These are phyloP conservation scores for Blastobotrys aristatus DNA, from an alignment of 1,139 yeast genomes.

Conservation along the genomic window DNA sequence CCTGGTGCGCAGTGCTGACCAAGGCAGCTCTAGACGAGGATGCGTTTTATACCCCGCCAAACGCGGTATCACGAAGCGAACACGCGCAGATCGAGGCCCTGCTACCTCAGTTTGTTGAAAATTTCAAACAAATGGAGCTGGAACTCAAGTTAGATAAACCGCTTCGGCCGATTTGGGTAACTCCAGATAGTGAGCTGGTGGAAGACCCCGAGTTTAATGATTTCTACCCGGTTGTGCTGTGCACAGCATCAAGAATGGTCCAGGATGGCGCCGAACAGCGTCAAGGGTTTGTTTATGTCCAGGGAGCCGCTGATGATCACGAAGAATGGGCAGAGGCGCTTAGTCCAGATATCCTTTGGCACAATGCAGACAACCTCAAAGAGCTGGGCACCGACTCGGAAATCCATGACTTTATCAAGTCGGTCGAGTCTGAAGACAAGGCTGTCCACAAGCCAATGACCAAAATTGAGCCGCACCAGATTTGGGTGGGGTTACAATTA, in stretches of 20 bases:
- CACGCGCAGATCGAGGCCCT: constrained; percentile 45
- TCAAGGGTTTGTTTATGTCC: constrained; percentile 58
- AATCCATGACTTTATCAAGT: constrained; percentile 32
- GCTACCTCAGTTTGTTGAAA: constrained; percentile 48
- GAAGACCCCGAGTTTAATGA: constrained; percentile 29
- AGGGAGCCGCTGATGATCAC: constrained; percentile 93
- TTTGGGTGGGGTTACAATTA: constrained; percentile 19
- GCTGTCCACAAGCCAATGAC: neutral
- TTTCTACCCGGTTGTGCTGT: constrained; percentile 44
- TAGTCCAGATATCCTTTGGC: constrained; percentile 58
- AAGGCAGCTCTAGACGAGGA: constrained; percentile 42
- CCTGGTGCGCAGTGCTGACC: constrained; percentile 85
- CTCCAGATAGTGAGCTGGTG: constrained; percentile 46
- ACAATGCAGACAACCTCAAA: constrained; percentile 34
- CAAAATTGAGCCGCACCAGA: constrained; percentile 18
- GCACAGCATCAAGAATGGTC: constrained; percentile 61
- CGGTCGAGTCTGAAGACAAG: constrained; percentile 18
- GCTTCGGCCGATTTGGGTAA: constrained; percentile 64
- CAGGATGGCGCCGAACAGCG: constrained; percentile 49
- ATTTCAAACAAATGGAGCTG: constrained; percentile 39
- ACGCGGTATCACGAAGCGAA: constrained; percentile 56
- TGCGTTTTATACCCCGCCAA: constrained; percentile 45
- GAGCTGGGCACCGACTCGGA: constrained; percentile 38
- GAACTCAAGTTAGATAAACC: constrained; percentile 45
- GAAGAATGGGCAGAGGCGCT: constrained; percentile 72